Evolutionary conservation across 1,139 yeast genomes (phyloP).

Genomic region (Pichia sp.): DNA sequence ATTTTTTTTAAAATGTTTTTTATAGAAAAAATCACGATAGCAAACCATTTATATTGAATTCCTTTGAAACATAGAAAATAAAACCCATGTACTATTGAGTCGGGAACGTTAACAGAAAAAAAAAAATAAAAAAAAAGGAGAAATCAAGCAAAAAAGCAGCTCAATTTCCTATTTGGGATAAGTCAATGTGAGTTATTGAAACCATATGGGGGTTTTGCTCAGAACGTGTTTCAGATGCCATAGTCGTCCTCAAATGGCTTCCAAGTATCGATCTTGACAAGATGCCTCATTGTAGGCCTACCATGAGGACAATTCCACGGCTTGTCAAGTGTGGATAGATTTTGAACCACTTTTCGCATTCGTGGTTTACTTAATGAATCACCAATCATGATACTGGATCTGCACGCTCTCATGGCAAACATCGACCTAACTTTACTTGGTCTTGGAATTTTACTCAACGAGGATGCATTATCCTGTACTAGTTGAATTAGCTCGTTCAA

Average conservation of each 20-base stretch:
- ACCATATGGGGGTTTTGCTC: not conserved
- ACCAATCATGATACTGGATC: conserved; percentile 93
- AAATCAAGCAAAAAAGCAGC: not conserved
- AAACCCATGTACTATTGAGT: too few species aligned
- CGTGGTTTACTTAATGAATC: conserved; percentile 45
- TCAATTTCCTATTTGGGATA: conserved; percentile 21
- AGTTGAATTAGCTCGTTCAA: conserved; percentile 67
- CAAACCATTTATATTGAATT: too few species aligned
- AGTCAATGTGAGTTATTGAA: conserved; percentile 13
- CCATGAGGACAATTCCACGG: conserved; percentile 99
- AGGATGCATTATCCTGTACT: conserved; percentile 32
- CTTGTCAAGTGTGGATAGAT: conserved; percentile 66
- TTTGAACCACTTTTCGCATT: conserved; percentile 62
- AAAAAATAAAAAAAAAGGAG: not conserved
- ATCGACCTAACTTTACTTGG: conserved; percentile 75
- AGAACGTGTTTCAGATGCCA: not conserved
- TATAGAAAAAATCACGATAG: too few species aligned
- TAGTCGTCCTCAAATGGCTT: conserved; percentile 34
- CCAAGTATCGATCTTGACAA: conserved; percentile 54
- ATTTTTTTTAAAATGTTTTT: too few species aligned
- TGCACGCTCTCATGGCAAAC: conserved; percentile 93
- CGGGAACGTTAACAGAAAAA: not conserved
- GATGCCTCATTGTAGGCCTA: conserved; percentile 90
- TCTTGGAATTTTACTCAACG: conserved; percentile 36
- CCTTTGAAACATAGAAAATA: too few species aligned